Evolutionary conservation across 305 asterid species (phyloP).

Genomic region (Nicotiana rustica): DNA sequence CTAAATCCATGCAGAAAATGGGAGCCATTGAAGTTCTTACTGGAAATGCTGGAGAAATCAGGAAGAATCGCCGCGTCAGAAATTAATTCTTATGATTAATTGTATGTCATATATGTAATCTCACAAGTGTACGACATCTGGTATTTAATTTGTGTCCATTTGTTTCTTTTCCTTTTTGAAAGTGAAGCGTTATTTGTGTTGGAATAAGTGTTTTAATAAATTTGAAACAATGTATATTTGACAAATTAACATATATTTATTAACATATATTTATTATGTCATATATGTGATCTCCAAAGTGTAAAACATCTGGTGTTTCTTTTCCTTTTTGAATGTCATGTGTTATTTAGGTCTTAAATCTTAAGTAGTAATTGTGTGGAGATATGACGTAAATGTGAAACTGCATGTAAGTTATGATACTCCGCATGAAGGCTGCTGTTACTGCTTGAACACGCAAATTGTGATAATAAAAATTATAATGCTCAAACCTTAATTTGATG

Average conservation of each 20-base stretch:
- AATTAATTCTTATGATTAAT: constrained; percentile 36
- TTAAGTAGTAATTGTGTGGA: background rate
- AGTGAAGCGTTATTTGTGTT: too few relatives aligned
- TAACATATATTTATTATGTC: background rate
- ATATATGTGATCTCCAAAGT: background rate
- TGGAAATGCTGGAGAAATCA: constrained; percentile 56
- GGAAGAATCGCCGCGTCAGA: constrained; percentile 51
- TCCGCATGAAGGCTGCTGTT: background rate
- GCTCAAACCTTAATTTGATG: background rate
- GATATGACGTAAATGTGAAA: background rate
- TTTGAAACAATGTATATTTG: too few relatives aligned
- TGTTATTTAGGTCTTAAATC: background rate
- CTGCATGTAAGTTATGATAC: background rate
- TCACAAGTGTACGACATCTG: background rate
- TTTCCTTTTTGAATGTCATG: background rate
- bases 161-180: background rate
- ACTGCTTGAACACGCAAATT: too few relatives aligned
- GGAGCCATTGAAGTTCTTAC: constrained; percentile 57
- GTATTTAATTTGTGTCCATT: background rate
- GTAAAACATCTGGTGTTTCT: background rate
- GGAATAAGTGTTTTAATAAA: too few relatives aligned
- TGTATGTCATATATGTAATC: background rate
- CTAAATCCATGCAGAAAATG: constrained; percentile 59
- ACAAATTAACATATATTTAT: too few relatives aligned
- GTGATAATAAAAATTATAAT: background rate